phyloP scores from a whole-genome alignment of 2,329 filamentous ascomycete species.

The Trichoderma endophyticum region DNA sequence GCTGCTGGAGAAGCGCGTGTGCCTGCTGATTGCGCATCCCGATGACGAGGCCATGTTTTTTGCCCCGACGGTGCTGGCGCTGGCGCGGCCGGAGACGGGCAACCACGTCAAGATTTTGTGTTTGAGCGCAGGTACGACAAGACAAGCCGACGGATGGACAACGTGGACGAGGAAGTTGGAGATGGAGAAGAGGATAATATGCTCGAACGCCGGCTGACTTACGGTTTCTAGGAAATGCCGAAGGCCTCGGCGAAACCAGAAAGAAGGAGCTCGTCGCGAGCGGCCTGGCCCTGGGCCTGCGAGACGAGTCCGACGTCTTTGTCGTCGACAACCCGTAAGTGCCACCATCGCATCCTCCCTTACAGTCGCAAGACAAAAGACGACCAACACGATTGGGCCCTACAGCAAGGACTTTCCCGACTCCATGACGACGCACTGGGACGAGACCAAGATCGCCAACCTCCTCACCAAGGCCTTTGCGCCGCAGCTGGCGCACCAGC shows the following conservation, averaged over 20 bases:
- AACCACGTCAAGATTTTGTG: conserved; percentile 96
- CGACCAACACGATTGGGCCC: not conserved
- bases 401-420: conserved; percentile 68
- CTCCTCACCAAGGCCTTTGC: conserved; percentile 73
- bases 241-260: conserved; percentile 78
- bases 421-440: conserved; percentile 80
- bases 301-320: conserved; percentile 73
- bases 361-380: not conserved
- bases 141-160: not conserved
- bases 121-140: conserved; percentile 70
- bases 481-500: conserved; percentile 51
- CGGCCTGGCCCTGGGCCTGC: conserved; percentile 71
- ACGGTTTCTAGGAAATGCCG: conserved; percentile 62
- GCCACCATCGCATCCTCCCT: not conserved
- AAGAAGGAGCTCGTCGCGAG: conserved; percentile 82
- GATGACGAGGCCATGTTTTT: conserved; percentile 99
- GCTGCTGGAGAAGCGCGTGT: conserved; percentile 79
- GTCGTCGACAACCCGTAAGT: conserved; percentile 74
- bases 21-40: conserved; percentile 91
- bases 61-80: conserved; percentile 78
- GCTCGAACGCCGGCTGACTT: conserved; percentile 22
- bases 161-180: not conserved
- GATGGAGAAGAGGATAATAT: not conserved
- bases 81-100: conserved; percentile 73
- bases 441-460: conserved; percentile 63